Evolutionary conservation across 768 basidiomycete species (phyloP), one percentile per base, ranked within the genome.

Genomic region (Ramaria sp.): DNA sequence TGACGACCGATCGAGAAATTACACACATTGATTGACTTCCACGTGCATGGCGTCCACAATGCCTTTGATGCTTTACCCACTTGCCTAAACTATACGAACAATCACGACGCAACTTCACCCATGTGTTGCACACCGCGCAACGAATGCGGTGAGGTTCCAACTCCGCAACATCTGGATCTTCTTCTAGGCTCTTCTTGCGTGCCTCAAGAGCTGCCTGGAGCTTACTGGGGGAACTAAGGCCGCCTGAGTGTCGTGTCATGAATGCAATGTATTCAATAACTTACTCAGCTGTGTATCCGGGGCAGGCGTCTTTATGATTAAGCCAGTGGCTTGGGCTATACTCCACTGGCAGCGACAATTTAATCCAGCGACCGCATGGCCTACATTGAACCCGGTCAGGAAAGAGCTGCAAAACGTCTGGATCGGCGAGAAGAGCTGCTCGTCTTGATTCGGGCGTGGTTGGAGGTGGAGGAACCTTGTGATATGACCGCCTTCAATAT

Each of bases 311-410:
- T n/a, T n/a, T n/a, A n/a, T n/a, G n/a, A n/a, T n/a, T n/a, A n/a
- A n/a, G n/a, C n/a, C n/a, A n/a, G n/a, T 33, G 17, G 10, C 20
- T 42, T 19, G 27, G 22, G 41, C 22, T 56, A 30, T 47, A 56
- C n/a, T 34, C 20, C 17, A 42, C 27, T 22, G 30, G 43, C 9
- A 42, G 20, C 4, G 54, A 24, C 17, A 56, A 17, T 12, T 33
- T 47, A 13, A 56, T 48, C 30, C 34, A 37, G 11, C 41, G 54
- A 15, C 31, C n/a, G 22, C 54, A 56, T 12, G 19, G 31, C 12
- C 37, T 20, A 24, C 54, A 56, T 34, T 56, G 54, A 13, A 56
- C 30, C 13, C 54, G 22, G 15, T 48, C 54, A 20, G 54, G 54
- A 20, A 41, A 49, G 17, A 56, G 19, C 7, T 37, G 43, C 31